Percentiles rank a stretch among this genome's conserved stretches.
Conservation (phyloP, 2,329 filamentous ascomycete genomes). For the Phyllosticta citriasiana region DNA sequence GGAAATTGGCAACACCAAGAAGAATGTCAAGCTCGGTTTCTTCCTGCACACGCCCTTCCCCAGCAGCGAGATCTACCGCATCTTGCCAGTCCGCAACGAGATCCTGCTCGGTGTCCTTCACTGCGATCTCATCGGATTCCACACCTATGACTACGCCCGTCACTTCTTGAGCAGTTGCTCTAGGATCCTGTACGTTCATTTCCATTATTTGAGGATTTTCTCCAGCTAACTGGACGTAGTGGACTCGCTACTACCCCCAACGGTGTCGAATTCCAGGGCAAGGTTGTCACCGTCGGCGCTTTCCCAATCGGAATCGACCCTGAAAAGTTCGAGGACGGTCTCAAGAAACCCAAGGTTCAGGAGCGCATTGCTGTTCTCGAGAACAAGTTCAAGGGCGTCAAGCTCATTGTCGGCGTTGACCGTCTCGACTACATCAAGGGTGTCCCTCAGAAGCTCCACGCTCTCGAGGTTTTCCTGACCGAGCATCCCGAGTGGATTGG, state of each 20-base stretch:
- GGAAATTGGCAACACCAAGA: constrained; percentile 68
- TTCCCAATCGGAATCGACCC: constrained; percentile 98
- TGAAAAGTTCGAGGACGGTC: constrained; percentile 84
- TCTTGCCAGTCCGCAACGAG: constrained; percentile 83
- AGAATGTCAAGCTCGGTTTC: constrained; percentile 96
- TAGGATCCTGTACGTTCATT: constrained; percentile 61
- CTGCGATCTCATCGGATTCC: constrained; percentile 93
- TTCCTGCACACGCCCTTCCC: constrained; percentile 97
- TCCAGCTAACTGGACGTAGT: constrained; percentile 21
- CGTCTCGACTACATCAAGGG: constrained; percentile 98
- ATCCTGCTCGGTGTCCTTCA: constrained; percentile 80
- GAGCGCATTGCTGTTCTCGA: constrained; percentile 76
- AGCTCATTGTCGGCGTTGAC: constrained; percentile 93
- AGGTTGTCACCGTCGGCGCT: constrained; percentile 81
- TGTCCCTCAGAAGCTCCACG: constrained; percentile 93
- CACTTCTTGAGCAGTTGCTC: constrained; percentile 96
- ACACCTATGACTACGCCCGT: constrained; percentile 97
- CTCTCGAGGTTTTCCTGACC: constrained; percentile 89
- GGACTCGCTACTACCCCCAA: constrained; percentile 76
- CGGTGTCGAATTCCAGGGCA: constrained; percentile 81
- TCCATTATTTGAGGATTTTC: not conserved
- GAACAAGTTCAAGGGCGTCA: constrained; percentile 89
- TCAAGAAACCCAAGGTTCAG: constrained; percentile 76
- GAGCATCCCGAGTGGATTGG: constrained; percentile 98
- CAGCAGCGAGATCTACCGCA: constrained; percentile 92